Percentiles rank a stretch among this genome's conserved stretches.
Evolutionary conservation across 225 moss, liverwort and hornwort species (phyloP).

Genomic region (Marchantia polymorpha): DNA sequence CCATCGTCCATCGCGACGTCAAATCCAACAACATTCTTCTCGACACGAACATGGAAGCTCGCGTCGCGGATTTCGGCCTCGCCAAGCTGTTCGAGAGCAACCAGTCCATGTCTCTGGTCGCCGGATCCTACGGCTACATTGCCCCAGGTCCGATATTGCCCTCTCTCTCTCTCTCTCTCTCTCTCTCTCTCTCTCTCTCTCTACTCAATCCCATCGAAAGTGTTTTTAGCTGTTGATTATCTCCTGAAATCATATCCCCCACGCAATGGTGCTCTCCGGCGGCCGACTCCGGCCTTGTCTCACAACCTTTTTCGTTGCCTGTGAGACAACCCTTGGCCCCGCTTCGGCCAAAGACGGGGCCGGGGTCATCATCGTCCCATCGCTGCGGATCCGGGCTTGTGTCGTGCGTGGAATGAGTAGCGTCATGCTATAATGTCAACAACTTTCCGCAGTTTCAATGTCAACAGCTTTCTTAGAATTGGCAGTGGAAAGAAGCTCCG

Average conservation of each 20-base stretch:
- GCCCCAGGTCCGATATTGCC: slow-evolving; percentile 33
- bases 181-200: too few relatives aligned
- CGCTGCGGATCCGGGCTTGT: not conserved
- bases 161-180: too few relatives aligned
- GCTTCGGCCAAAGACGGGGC: not conserved
- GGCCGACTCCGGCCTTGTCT: not conserved
- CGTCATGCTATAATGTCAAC: not conserved
- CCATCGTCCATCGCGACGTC: slow-evolving; percentile 45
- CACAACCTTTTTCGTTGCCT: not conserved
- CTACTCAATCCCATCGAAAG: not conserved
- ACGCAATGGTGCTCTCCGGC: not conserved
- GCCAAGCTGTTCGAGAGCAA: slow-evolving; percentile 50
- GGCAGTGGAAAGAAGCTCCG: not conserved
- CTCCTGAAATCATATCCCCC: not conserved
- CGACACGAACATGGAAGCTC: slow-evolving; percentile 46
- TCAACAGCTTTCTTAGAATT: not conserved
- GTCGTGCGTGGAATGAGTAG: not conserved
- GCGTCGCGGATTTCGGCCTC: slow-evolving; percentile 50
- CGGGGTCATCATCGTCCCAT: not conserved
- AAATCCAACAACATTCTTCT: slow-evolving; percentile 53
- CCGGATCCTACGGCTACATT: slow-evolving; percentile 51
- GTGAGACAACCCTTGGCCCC: not conserved
- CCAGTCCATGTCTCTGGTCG: slow-evolving; percentile 52
- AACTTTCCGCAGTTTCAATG: not conserved
- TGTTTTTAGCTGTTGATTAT: not conserved